Conservation (phyloP, 176 grass and related monocot genomes). For the Bonia amplexicaulis region DNA sequence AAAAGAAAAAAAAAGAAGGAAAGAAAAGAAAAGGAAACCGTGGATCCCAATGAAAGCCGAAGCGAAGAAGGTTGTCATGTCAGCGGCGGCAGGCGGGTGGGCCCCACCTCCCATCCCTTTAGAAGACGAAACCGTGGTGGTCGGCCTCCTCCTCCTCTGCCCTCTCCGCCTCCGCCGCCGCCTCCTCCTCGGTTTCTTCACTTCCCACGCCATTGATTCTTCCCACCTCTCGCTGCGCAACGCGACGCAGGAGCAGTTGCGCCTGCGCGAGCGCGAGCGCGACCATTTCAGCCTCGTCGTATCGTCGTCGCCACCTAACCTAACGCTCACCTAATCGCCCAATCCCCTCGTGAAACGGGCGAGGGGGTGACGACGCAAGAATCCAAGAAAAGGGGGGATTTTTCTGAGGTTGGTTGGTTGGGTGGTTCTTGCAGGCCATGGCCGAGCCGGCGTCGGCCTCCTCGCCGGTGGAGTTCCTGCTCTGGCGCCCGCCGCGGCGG, state of each 20-base stretch:
- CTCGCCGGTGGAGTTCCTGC: conserved; percentile 78
- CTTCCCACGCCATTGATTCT: not conserved
- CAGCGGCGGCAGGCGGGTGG: not conserved
- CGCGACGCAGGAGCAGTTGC: conserved; percentile 1
- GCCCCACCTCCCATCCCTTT: not conserved
- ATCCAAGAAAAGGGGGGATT: not conserved
- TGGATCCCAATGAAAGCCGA: conserved; percentile 33
- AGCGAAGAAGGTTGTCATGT: conserved; percentile 40
- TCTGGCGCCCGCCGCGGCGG: conserved; percentile 16
- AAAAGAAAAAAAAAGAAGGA: not conserved
- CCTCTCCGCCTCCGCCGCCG: not conserved
- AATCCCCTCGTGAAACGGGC: not conserved
- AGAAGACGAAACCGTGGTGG: conserved; percentile 30
- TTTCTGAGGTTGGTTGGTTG: not conserved
- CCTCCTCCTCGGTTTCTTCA: not conserved
- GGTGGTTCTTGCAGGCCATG: not conserved
- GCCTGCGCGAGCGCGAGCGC: not conserved
- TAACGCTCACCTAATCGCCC: conserved; percentile 23
- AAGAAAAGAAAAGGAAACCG: not conserved
- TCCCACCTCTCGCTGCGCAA: not conserved
- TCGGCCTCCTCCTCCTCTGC: not conserved
- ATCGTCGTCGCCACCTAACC: conserved; percentile 12
- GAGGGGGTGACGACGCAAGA: conserved; percentile 1
- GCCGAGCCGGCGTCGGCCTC: conserved; percentile 29
- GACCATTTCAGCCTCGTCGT: conserved; percentile 34